Evolutionary conservation across 768 basidiomycete species (phyloP).

Genomic region (Boletus subcaerulescens): DNA sequence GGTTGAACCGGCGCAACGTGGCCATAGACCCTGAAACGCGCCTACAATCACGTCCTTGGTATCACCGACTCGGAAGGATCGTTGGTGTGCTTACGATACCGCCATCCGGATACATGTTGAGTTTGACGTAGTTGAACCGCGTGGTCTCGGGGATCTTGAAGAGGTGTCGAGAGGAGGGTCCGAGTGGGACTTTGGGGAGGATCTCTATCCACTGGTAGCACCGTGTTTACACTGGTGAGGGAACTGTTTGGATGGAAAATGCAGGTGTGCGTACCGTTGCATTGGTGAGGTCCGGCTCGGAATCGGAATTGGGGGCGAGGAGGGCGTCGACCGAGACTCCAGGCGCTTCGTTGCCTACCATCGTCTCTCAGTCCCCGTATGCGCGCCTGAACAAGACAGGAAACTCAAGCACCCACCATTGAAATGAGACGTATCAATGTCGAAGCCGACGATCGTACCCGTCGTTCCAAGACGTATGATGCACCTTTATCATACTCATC

Average conservation of each 20-base stretch:
- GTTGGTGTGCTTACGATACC: conserved; percentile 63
- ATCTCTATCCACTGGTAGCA: conserved; percentile 70
- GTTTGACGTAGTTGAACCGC: conserved; percentile 75
- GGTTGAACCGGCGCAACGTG: conserved; percentile 66
- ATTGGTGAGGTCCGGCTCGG: conserved; percentile 45
- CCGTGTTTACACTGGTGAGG: background rate
- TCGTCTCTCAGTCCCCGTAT: too few species aligned
- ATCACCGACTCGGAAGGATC: background rate
- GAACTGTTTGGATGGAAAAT: background rate
- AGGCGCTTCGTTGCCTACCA: conserved; percentile 81
- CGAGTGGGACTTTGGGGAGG: conserved; percentile 70
- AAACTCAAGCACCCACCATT: conserved; percentile 50
- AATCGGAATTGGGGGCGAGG: conserved; percentile 40
- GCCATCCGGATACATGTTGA: conserved; percentile 96
- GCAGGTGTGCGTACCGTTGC: conserved; percentile 44
- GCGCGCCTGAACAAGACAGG: too few species aligned
- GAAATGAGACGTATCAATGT: conserved; percentile 95
- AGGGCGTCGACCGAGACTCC: conserved; percentile 71
- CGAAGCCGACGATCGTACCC: conserved; percentile 75
- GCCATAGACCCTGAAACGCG: conserved; percentile 91
- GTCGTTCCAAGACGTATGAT: conserved; percentile 85
- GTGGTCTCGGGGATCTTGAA: conserved; percentile 64
- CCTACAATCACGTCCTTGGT: conserved; percentile 43
- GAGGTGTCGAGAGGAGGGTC: conserved; percentile 84
- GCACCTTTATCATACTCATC: conserved; percentile 52